Evolutionary conservation across 176 grass and related monocot genomes (phyloP).

Genomic region (Panicum miliaceum): DNA sequence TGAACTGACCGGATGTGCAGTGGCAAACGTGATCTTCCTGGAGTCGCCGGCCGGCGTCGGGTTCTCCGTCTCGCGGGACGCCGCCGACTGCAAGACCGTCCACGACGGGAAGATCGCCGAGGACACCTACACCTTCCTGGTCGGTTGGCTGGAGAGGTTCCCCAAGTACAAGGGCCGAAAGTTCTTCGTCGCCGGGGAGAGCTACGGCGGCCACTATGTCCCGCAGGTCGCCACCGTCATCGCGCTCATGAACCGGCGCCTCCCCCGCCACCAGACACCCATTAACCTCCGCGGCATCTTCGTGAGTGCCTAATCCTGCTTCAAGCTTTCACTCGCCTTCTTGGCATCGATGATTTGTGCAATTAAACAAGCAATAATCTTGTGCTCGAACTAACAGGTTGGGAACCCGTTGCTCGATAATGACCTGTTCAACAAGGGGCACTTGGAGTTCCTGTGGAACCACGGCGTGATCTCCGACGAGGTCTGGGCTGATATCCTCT

Average conservation of each 20-base stretch:
- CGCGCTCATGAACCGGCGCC: conserved; percentile 7
- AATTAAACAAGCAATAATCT: not conserved
- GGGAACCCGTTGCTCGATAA: conserved; percentile 49
- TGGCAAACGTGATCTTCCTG: conserved; percentile 61
- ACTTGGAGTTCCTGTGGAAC: conserved; percentile 49
- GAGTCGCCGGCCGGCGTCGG: conserved; percentile 54
- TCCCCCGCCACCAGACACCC: not conserved
- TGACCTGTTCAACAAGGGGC: conserved; percentile 5
- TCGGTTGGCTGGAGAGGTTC: conserved; percentile 60
- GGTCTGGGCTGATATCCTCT: conserved; percentile 34
- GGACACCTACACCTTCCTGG: conserved; percentile 49
- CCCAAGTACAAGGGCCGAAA: conserved; percentile 51
- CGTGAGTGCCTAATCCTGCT: conserved; percentile 14
- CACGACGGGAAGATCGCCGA: conserved; percentile 35
- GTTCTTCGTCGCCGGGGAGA: conserved; percentile 59
- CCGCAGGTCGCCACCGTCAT: conserved; percentile 49
- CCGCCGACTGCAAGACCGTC: conserved; percentile 5
- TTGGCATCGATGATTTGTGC: not conserved
- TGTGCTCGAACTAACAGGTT: conserved; percentile 14
- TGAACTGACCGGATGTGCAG: conserved; percentile 17
- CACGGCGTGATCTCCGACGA: conserved; percentile 58
- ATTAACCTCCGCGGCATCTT: conserved; percentile 46
- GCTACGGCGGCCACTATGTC: conserved; percentile 59
- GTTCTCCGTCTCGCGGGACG: conserved; percentile 48
- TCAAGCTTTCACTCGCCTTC: too few relatives aligned